A percentile compares a stretch with the other conserved stretches of the same genome.
Conservation (phyloP, 768 basidiomycete species). For the Obba rivulosa region DNA sequence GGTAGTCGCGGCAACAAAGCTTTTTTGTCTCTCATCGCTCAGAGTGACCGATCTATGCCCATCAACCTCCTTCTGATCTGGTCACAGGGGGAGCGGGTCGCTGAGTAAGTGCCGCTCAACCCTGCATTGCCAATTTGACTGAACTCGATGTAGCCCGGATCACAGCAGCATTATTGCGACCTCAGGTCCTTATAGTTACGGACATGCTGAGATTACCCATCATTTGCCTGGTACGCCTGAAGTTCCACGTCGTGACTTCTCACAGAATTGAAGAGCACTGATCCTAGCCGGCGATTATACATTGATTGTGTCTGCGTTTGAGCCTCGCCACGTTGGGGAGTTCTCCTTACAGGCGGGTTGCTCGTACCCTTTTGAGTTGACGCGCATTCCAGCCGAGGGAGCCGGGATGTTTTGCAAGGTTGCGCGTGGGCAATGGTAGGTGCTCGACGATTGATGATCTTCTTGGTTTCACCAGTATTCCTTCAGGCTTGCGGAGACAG, state of each 20-base stretch:
- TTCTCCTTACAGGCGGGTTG: constrained; percentile 65
- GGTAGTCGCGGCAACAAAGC: constrained; percentile 27
- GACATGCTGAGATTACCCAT: constrained; percentile 52
- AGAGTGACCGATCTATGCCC: constrained; percentile 60
- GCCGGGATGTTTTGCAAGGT: constrained; percentile 83
- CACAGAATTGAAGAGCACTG: constrained; percentile 5
- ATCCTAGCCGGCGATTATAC: constrained; percentile 72
- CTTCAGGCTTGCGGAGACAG: constrained; percentile 48
- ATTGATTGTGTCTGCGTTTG: constrained; percentile 80
- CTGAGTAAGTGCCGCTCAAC: constrained; percentile 52
- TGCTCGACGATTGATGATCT: constrained; percentile 1
- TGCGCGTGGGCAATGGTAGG: constrained; percentile 71
- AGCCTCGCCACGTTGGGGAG: constrained; percentile 57
- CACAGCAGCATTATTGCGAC: constrained; percentile 67
- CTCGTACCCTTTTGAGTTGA: constrained; percentile 54
- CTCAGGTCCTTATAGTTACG: constrained; percentile 81
- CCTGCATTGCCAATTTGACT: neutral
- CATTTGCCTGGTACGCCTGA: constrained; percentile 45
- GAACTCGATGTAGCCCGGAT: constrained; percentile 34
- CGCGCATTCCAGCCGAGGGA: constrained; percentile 74
- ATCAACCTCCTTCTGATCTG: constrained; percentile 71
- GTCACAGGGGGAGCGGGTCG: constrained; percentile 68
- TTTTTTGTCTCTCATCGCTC: constrained; percentile 39
- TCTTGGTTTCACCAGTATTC: neutral
- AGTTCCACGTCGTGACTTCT: constrained; percentile 5